Percentiles rank a stretch among this genome's conserved stretches.
These are phyloP conservation scores for Cucurbita maxima DNA, from an alignment of 306 rosid genomes.

Conservation along the genomic window DNA sequence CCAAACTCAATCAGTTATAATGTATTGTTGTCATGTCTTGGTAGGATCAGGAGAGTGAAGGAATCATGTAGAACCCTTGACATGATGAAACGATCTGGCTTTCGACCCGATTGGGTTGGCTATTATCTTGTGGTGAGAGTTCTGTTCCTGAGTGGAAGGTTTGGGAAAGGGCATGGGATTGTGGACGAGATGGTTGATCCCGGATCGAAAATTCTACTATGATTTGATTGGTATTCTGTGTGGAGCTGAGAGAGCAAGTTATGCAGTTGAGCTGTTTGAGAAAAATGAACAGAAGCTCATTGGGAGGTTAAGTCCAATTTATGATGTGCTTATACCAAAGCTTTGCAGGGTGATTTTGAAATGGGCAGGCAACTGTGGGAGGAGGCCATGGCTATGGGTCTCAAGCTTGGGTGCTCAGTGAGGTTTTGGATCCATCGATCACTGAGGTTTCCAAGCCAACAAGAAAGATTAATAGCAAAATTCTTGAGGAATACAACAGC, in stretches of 20 bases:
- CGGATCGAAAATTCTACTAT: conserved; percentile 52
- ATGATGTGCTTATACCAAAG: conserved; percentile 75
- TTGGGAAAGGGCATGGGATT: conserved; percentile 55
- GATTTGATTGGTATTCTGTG: conserved; percentile 73
- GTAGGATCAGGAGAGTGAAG: conserved; percentile 59
- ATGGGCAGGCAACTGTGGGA: conserved; percentile 73
- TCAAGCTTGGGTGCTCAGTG: conserved; percentile 42
- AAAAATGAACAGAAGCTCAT: conserved; percentile 51
- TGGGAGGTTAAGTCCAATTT: conserved; percentile 72
- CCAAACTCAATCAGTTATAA: conserved; percentile 57
- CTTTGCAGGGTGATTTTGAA: conserved; percentile 54
- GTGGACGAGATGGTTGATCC: conserved; percentile 61
- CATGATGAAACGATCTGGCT: conserved; percentile 40
- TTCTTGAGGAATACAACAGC: conserved; percentile 10
- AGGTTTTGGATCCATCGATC: conserved; percentile 62
- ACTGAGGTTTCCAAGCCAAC: conserved; percentile 53
- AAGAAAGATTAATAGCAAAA: conserved; percentile 23
- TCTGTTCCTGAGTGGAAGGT: conserved; percentile 50
- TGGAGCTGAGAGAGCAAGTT: conserved; percentile 54
- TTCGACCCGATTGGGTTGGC: conserved; percentile 51
- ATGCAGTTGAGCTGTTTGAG: conserved; percentile 64
- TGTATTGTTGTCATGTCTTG: conserved; percentile 57
- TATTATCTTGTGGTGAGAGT: conserved; percentile 60
- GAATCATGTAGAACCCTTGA: conserved; percentile 56
- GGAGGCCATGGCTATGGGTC: conserved; percentile 50